These are phyloP conservation scores for Halteria grandinella DNA, from an alignment of 73 alveolate genomes.

Conservation along the genomic window DNA sequence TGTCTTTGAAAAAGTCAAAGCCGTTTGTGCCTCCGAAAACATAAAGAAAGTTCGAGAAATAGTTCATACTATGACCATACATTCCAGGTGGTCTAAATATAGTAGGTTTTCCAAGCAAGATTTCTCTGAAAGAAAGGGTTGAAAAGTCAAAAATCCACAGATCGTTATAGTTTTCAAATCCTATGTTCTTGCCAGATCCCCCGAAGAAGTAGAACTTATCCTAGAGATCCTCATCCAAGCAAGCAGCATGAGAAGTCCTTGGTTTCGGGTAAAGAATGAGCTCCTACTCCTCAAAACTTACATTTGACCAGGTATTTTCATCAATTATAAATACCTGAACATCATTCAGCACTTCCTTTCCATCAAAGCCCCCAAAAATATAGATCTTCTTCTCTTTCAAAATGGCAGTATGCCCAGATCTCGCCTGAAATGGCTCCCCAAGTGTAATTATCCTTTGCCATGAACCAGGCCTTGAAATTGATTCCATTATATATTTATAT, in stretches of 20 bases:
- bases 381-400: constrained; percentile 11
- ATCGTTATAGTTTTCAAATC: constrained; percentile 47
- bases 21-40: constrained; percentile 64
- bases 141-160: constrained; percentile 17
- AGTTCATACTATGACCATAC: constrained; percentile 57
- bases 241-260: constrained; percentile 59
- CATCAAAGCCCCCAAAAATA: constrained; percentile 56
- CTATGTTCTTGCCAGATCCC: constrained; percentile 49
- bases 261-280: constrained; percentile 1
- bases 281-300: constrained; percentile 2
- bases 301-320: constrained; percentile 1
- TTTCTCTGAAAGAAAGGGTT: constrained; percentile 1
- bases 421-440: constrained; percentile 3
- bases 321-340: constrained; percentile 19
- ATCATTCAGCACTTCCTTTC: constrained; percentile 43
- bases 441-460: constrained; percentile 22
- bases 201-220: constrained; percentile 47
- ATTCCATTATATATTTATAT: no score
- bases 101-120: neutral
- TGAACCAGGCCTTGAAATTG: no score
- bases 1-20: constrained; percentile 49
- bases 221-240: constrained; percentile 29
- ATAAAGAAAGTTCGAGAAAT: constrained; percentile 24
- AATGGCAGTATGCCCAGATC: constrained; percentile 28
- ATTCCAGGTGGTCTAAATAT: constrained; percentile 53